These are phyloP conservation scores for Ophiostoma triangulosporum DNA, from an alignment of 2,329 filamentous ascomycete genomes.

Conservation along the genomic window DNA sequence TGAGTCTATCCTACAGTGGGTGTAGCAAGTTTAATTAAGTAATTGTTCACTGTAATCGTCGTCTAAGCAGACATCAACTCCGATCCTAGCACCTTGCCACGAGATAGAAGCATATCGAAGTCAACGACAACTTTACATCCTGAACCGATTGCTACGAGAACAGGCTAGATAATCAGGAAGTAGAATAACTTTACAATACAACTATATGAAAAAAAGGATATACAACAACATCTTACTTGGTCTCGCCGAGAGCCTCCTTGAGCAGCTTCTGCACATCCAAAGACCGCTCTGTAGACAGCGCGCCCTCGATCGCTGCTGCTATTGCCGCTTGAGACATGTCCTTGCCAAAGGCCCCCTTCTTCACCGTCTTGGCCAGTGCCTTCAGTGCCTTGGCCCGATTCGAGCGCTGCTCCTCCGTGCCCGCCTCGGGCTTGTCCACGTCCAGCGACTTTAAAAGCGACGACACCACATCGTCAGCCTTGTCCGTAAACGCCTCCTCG, in stretches of 20 bases:
- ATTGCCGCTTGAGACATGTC: slow-evolving; percentile 21
- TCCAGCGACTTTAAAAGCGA: slow-evolving; percentile 35
- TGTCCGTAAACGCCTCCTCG: slow-evolving; percentile 16
- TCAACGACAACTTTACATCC: no score
- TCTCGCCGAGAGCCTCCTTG: slow-evolving; percentile 13
- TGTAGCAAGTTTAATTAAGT: no score
- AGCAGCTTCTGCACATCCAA: slow-evolving; percentile 21
- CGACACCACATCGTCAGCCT: slow-evolving; percentile 17
- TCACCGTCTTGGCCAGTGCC: slow-evolving; percentile 28
- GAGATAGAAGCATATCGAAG: no score
- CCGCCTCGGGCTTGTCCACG: slow-evolving; percentile 29
- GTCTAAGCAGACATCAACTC: no score
- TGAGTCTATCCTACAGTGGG: no score
- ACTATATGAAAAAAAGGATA: neutral
- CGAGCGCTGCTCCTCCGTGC: slow-evolving; percentile 38
- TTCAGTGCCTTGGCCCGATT: slow-evolving; percentile 32
- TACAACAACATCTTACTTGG: neutral
- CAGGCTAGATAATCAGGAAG: no score
- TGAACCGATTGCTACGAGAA: no score
- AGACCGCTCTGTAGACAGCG: slow-evolving; percentile 19
- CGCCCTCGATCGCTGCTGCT: slow-evolving; percentile 34
- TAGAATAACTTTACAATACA: no score
- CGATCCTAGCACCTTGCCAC: no score
- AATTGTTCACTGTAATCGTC: no score
- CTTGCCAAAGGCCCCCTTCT: slow-evolving; percentile 29